phyloP scores from a whole-genome alignment of 495 filamentous ascomycete species.

The Chlorociboria aeruginascens region DNA sequence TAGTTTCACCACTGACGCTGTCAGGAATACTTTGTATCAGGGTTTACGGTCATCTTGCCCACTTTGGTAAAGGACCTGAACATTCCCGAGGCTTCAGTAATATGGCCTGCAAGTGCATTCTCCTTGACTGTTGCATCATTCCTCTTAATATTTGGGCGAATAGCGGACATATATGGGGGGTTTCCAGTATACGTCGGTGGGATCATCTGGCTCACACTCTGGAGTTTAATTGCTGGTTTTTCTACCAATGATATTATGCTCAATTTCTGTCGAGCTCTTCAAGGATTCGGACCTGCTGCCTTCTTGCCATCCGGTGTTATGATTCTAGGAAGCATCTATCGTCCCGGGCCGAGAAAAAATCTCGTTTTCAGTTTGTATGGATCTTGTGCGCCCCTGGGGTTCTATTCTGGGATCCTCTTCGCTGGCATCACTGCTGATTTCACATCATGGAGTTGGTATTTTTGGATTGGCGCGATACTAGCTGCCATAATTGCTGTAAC shows the following conservation, averaged over 20 bases:
- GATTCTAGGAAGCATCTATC: conserved; percentile 68
- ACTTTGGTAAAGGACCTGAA: conserved; percentile 47
- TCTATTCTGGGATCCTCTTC: conserved; percentile 65
- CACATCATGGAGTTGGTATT: conserved; percentile 64
- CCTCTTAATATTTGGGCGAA: conserved; percentile 63
- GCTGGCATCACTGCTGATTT: conserved; percentile 58
- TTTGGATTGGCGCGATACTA: conserved; percentile 55
- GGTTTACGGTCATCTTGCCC: conserved; percentile 75
- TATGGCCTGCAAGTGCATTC: conserved; percentile 74
- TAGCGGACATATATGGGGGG: conserved; percentile 70
- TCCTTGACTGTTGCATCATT: conserved; percentile 63
- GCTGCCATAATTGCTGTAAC: conserved; percentile 35
- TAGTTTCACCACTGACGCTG: background rate
- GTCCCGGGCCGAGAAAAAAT: conserved; percentile 79
- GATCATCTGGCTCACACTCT: conserved; percentile 58
- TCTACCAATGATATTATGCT: conserved; percentile 59
- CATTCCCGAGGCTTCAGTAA: conserved; percentile 50
- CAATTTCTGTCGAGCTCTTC: conserved; percentile 62
- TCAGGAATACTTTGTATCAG: conserved; percentile 72
- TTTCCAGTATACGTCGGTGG: conserved; percentile 59
- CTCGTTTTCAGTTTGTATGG: conserved; percentile 74
- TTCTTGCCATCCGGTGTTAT: conserved; percentile 69
- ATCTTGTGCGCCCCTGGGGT: conserved; percentile 63
- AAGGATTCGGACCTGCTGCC: conserved; percentile 68
- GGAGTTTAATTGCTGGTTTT: conserved; percentile 64